Evolutionary conservation across 2,329 filamentous ascomycete genomes (phyloP).

Genomic region (Curvularia lunata): DNA sequence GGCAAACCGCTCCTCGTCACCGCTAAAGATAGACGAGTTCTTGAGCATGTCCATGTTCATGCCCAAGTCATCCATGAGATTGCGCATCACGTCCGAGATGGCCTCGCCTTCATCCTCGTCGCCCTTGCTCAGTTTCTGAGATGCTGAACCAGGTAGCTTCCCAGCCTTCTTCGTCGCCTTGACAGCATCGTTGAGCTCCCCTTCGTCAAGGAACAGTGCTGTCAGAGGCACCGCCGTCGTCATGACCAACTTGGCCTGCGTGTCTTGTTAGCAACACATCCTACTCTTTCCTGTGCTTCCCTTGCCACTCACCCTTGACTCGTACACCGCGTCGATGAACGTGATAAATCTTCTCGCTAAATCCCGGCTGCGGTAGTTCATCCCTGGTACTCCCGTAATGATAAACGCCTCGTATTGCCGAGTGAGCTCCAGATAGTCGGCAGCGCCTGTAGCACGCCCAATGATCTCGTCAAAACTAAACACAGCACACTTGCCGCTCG

Average conservation of each 20-base stretch:
- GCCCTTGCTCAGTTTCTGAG: constrained; percentile 17
- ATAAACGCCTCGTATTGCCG: constrained; percentile 91
- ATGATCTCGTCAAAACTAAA: constrained; percentile 95
- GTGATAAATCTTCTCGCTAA: constrained; percentile 93
- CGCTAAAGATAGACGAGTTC: constrained; percentile 84
- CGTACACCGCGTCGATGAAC: constrained; percentile 96
- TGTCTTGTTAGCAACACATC: constrained; percentile 5
- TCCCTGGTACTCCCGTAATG: constrained; percentile 87
- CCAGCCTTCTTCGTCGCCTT: constrained; percentile 49
- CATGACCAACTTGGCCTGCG: constrained; percentile 88
- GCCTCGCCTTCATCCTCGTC: constrained; percentile 55
- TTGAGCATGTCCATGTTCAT: constrained; percentile 85
- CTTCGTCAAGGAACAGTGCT: constrained; percentile 80
- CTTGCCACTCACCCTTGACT: constrained; percentile 60
- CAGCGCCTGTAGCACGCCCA: constrained; percentile 84
- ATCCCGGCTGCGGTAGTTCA: constrained; percentile 86
- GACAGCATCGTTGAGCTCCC: constrained; percentile 55
- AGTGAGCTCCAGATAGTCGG: constrained; percentile 92
- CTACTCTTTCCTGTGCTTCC: too few relatives aligned
- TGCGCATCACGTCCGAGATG: constrained; percentile 74
- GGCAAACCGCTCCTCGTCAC: constrained; percentile 95
- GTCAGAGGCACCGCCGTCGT: constrained; percentile 85
- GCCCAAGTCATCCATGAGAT: constrained; percentile 85
- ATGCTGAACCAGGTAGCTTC: constrained; percentile 45
- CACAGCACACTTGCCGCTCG: constrained; percentile 85